phyloP scores from a whole-genome alignment of 257 asterid genomes.

The Solanum infundibuliforme region DNA sequence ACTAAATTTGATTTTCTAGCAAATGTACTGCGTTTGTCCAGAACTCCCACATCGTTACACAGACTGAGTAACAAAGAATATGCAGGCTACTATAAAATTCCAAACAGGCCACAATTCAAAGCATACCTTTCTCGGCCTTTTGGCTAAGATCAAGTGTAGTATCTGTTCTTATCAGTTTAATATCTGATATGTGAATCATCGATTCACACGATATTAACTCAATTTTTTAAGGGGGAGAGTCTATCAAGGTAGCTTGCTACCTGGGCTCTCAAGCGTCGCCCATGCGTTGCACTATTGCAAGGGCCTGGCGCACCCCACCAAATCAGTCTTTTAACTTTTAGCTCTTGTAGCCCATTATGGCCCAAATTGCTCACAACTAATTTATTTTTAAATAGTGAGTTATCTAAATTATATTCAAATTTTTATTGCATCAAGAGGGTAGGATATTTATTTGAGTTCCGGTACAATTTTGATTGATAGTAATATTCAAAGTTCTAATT shows the following conservation, averaged over 20 bases:
- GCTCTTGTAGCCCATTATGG: neutral
- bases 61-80: neutral
- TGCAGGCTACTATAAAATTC: neutral
- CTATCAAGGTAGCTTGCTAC: neutral
- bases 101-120: accelerated
- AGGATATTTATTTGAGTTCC: no score
- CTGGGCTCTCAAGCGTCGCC: neutral
- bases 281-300: neutral
- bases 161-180: slow-evolving; percentile 70
- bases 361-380: neutral
- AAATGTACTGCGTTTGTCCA: neutral
- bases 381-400: no score
- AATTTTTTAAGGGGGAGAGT: neutral
- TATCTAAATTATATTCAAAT: no score
- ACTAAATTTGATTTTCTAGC: neutral
- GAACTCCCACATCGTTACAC: neutral
- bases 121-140: slow-evolving; percentile 79
- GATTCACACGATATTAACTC: neutral
- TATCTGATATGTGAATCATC: neutral
- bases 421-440: no score
- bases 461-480: no score
- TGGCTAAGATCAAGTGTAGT: slow-evolving; percentile 71
- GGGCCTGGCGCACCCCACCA: neutral
- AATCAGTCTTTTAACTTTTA: neutral
- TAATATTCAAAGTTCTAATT: no score